Evolutionary conservation across 2,329 filamentous ascomycete genomes (phyloP).

Genomic region (Emmonsiellopsis sp.): DNA sequence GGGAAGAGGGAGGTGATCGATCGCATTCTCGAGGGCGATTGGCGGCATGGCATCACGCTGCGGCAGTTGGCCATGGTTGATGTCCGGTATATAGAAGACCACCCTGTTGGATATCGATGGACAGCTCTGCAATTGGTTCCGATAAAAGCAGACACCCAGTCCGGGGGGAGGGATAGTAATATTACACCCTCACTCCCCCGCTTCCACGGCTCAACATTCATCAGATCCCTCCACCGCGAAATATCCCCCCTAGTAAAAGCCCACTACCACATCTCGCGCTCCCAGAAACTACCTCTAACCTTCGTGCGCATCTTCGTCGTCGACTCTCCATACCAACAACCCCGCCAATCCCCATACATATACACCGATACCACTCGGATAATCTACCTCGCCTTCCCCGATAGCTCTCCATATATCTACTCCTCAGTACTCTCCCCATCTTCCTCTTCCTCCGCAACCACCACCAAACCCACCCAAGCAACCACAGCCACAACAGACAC

Average conservation of each 20-base stretch:
- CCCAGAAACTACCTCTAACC: slow-evolving; percentile 54
- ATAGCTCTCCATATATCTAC: slow-evolving; percentile 69
- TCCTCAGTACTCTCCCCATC: slow-evolving; percentile 42
- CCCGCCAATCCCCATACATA: slow-evolving; percentile 29
- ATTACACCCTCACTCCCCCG: slow-evolving; percentile 46
- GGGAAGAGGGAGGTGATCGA: slow-evolving; percentile 47
- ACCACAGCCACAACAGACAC: slow-evolving; percentile 37
- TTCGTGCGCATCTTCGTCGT: slow-evolving; percentile 71
- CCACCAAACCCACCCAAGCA: neutral
- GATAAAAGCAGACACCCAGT: slow-evolving; percentile 16
- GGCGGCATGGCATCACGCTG: slow-evolving; percentile 46
- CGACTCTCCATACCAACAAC: slow-evolving; percentile 67
- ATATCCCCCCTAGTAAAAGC: slow-evolving; percentile 72
- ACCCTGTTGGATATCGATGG: slow-evolving; percentile 43
- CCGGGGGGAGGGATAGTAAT: slow-evolving; percentile 22
- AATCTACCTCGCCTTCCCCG: slow-evolving; percentile 74
- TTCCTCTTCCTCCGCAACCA: slow-evolving; percentile 17
- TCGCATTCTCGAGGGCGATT: slow-evolving; percentile 49
- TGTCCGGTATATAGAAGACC: slow-evolving; percentile 45
- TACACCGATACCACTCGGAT: slow-evolving; percentile 57
- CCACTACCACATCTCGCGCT: slow-evolving; percentile 72
- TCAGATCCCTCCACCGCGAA: slow-evolving; percentile 65
- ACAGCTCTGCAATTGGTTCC: slow-evolving; percentile 41
- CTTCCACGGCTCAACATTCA: slow-evolving; percentile 72
- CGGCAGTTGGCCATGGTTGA: slow-evolving; percentile 49